Evolutionary conservation across 148 eudicot genomes (phyloP), one percentile per base, ranked within the genome.

Genomic region (Vaccinium macrocarpon): DNA sequence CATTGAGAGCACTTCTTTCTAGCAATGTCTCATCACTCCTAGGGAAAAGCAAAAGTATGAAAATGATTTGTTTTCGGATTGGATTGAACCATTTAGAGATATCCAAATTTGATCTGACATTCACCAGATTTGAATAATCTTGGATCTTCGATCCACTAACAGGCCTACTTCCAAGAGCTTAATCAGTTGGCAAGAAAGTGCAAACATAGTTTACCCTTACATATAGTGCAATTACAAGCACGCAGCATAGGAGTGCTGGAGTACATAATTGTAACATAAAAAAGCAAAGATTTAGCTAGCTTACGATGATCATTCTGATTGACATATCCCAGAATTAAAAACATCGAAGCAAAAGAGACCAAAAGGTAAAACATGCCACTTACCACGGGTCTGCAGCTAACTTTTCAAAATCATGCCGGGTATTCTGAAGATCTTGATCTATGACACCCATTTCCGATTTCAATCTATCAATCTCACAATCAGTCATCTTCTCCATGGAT

Each of bases 331-430:
- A 42, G 78, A 74, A 18, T 2, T 0, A n/a, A 74, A 74, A 42
- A 10, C 53, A 48, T 49, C 12, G 53, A 75, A 21, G n/a, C 23
- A 21, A 38, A 48, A n/a, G 78, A 76, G 79, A 76, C 32, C 79
- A 76, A 76, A 50, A 76, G 18, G 18, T 9, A 12, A 76, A 78
- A 52, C 81, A 14, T 7, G n/a, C 64, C 14, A 56, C 70, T 80
- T 57, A 80, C 70, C 50, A 49, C 38, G 70, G 82, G 56, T 52
- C 68, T 56, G 51, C 82, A 55, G 71, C 82, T 19, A 80, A 29
- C 71, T 29, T 35, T 80, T 38, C 71, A 38, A 80, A 80, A 38
- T 80, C 82, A 57, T 0, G 50, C 9, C 19, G 82, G 50, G 70
- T 49, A 16, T 59, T 57, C 71, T 35, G 68, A 80, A 80, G 5